Evolutionary conservation across 495 filamentous ascomycete species (phyloP), one percentile per base, ranked within the genome.

Genomic region (Penicillium arizonense): DNA sequence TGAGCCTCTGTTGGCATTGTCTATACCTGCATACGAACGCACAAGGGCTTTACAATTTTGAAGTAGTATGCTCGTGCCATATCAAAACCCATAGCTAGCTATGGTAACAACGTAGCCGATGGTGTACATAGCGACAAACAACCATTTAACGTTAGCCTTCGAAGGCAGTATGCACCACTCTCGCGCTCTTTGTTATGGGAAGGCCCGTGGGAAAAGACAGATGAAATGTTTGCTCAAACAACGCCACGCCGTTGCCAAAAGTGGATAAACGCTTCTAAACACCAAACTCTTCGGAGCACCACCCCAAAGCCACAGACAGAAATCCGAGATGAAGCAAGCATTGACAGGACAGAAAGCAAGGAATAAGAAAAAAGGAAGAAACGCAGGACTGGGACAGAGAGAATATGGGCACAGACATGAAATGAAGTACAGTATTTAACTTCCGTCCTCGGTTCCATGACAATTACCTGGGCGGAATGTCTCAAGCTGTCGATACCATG

Each of bases 181-280:
- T 37, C 34, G 28, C 20, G 38, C 34, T 45, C 37, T 41, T 61
- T 50, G 37, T 40, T 44, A 50, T 48, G 35, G 34, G 47, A 38
- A 44, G 21, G 56, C 24, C 46, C 50, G 40, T 38, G 37, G 44
- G 28, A 44, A 56, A 52, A 58, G 50, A 58, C 42, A 59, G 50
- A 56, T 53, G 53, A 47, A 35, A 62, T 63, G 57, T 57, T 57
- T 62, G 56, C 59, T 58, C 59, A 60, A 45, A 44, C 44, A 72
- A 74, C 71, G 69, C 69, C 71, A 65, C 54, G 60, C 70, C 64
- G 57, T 60, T 66, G 62, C 60, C 57, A 54, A 66, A 63, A 55
- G 20, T 30, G 34, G 10, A 53, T 52, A 56, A 69, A 65, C 62
- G 60, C 66, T 67, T 64, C 62, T 61, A 53, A 70, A 71, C 61